Conservation (phyloP, 495 filamentous ascomycete genomes). For the Penicillium ucsense region DNA sequence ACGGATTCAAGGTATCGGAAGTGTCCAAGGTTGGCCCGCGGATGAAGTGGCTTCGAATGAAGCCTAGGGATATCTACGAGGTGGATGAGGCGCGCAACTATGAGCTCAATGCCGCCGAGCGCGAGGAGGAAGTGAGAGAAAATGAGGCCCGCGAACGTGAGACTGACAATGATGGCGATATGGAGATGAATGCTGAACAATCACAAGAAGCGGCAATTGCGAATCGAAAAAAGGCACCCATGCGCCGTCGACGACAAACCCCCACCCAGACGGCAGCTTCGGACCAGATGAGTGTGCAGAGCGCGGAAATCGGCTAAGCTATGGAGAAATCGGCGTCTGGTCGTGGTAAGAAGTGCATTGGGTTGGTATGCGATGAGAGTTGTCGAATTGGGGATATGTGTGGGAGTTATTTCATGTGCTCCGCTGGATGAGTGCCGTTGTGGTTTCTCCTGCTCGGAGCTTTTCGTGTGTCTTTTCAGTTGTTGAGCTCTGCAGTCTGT, state of each 20-base stretch:
- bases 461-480: too few relatives aligned
- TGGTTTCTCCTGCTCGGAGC: too few relatives aligned
- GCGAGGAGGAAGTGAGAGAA: constrained; percentile 27
- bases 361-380: too few relatives aligned
- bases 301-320: constrained; percentile 19
- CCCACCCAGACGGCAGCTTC: constrained; percentile 9
- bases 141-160: constrained; percentile 6
- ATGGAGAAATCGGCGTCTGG: not conserved
- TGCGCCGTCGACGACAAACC: constrained; percentile 36
- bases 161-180: constrained; percentile 43
- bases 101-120: constrained; percentile 19
- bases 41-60: constrained; percentile 91
- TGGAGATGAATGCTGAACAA: constrained; percentile 22
- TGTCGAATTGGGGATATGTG: too few relatives aligned
- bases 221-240: constrained; percentile 42
- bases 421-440: too few relatives aligned
- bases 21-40: constrained; percentile 75
- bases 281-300: constrained; percentile 31
- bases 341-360: too few relatives aligned
- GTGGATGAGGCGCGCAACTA: constrained; percentile 57
- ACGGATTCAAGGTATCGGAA: constrained; percentile 91
- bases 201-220: constrained; percentile 31
- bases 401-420: too few relatives aligned
- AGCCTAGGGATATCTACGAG: constrained; percentile 67
- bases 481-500: too few relatives aligned